Evolutionary conservation across 1,284 basidiomycete species (phyloP), one percentile per base, ranked within the genome.

Genomic region (Ceratobasidium sp.): DNA sequence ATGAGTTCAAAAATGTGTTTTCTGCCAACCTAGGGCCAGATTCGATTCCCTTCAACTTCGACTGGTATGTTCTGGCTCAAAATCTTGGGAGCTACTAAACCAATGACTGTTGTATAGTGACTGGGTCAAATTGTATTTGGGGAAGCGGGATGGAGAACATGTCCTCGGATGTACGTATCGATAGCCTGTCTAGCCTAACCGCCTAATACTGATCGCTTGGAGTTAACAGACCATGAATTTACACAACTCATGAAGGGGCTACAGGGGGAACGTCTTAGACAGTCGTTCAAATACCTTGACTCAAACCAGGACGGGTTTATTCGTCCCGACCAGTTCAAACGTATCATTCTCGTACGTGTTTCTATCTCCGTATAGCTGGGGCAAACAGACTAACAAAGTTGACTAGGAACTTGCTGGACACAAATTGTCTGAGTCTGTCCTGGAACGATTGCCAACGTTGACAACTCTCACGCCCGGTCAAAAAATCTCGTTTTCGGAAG

Each of bases 191-290:
- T 54, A 33, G 44, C 50, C 48, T 29, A 45, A 54, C 71, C 74
- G 44, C 63, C 50, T 47, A 67, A 53, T 72, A 73, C 75, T 79
- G 17, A 63, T 59, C 59, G 27, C 50, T 73, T 77, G 62, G 45
- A 19, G 47, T 78, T 14, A 7, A n/a, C 29, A 96, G 94, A 96
- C 84, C 92, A 93, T 81, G 96, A 98, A 84, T 98, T 98, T 84
- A 97, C 95, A 45, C 94, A 95, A 84, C 85, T 98, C 77, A 97
- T 98, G 95, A 98, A 97, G 84, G 96, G 95, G 56, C 88, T 98
- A 76, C 96, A 97, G 85, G 96, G 96, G 80, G 96, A 98, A 84
- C 91, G 96, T 60, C 87, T 98, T 75, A 91, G 96, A 77, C 96
- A 98, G 84, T 92, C 95, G 41, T 98, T 98, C 87, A 93, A 90